A percentile compares a stretch with the other conserved stretches of the same genome.
Conservation (phyloP, 1,284 basidiomycete genomes). For the Cryptococcus sp. region DNA sequence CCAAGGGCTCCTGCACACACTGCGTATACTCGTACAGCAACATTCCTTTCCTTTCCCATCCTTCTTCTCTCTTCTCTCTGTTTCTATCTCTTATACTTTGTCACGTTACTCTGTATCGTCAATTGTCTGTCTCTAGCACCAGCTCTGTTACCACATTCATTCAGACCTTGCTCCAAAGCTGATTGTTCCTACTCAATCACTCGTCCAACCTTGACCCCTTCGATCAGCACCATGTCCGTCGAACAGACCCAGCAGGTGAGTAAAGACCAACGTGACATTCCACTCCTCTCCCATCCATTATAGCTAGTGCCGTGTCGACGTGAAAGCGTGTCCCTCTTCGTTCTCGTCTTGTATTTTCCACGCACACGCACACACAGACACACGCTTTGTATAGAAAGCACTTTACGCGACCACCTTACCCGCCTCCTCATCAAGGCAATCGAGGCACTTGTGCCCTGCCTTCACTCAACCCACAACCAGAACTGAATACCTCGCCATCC, state of each 20-base stretch:
- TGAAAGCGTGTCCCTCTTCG: neutral
- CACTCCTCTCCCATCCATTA: neutral
- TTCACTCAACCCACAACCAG: neutral
- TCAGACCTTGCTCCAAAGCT: too few species aligned
- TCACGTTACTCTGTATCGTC: conserved; percentile 19
- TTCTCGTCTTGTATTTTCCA: neutral
- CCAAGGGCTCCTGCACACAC: neutral
- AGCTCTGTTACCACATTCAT: too few species aligned
- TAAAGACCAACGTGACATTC: neutral
- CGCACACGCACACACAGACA: neutral
- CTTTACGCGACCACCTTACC: too few species aligned
- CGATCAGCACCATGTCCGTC: conserved; percentile 16
- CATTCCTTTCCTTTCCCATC: neutral
- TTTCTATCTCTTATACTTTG: conserved; percentile 13
- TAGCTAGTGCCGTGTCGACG: neutral
- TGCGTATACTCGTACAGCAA: conserved; percentile 4
- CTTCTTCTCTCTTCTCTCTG: conserved; percentile 6
- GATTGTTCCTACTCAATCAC: neutral
- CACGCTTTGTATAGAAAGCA: too few species aligned
- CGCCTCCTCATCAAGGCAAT: too few species aligned
- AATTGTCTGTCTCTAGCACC: conserved; percentile 34
- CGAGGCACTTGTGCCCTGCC: too few species aligned
- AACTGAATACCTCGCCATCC: neutral
- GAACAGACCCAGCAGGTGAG: conserved; percentile 18
- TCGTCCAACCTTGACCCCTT: conserved; percentile 4